Evolutionary conservation across 495 filamentous ascomycete genomes (phyloP).

Genomic region (Saxophila tyrrhenica): DNA sequence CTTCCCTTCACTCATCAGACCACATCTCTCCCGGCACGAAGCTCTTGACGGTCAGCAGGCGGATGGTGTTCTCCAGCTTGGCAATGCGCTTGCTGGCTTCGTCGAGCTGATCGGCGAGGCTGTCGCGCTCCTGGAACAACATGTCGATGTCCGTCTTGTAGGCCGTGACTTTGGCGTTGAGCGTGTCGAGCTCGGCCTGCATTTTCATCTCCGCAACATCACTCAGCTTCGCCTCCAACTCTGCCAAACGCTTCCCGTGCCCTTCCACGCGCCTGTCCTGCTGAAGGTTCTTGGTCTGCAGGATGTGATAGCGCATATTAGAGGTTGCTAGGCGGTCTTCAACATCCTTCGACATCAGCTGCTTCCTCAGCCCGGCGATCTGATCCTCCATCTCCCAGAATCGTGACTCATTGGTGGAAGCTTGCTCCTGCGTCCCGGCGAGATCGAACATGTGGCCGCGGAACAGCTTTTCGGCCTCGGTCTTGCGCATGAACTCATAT

Average conservation of each 20-base stretch:
- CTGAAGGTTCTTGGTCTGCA: background rate
- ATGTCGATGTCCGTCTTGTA: background rate
- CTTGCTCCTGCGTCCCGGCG: background rate
- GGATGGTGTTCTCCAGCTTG: constrained; percentile 10
- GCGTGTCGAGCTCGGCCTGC: background rate
- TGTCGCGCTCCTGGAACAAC: constrained; percentile 7
- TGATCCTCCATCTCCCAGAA: background rate
- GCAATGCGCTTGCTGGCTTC: background rate
- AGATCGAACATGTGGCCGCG: background rate
- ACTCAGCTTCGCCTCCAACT: background rate
- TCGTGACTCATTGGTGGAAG: background rate
- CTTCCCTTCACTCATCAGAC: no score
- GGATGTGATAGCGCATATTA: background rate
- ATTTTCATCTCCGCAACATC: background rate
- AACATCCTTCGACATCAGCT: background rate
- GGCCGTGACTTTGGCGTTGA: background rate
- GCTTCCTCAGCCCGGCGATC: background rate
- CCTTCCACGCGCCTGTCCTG: background rate
- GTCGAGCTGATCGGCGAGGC: background rate
- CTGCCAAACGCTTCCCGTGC: background rate
- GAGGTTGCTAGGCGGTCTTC: constrained; percentile 4
- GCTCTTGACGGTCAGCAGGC: background rate
- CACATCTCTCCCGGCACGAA: no score
- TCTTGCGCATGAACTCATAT: constrained; percentile 8
- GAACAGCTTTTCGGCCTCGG: constrained; percentile 4